Evolutionary conservation across 2,329 filamentous ascomycete genomes (phyloP).

Genomic region (Colletotrichum magnum): DNA sequence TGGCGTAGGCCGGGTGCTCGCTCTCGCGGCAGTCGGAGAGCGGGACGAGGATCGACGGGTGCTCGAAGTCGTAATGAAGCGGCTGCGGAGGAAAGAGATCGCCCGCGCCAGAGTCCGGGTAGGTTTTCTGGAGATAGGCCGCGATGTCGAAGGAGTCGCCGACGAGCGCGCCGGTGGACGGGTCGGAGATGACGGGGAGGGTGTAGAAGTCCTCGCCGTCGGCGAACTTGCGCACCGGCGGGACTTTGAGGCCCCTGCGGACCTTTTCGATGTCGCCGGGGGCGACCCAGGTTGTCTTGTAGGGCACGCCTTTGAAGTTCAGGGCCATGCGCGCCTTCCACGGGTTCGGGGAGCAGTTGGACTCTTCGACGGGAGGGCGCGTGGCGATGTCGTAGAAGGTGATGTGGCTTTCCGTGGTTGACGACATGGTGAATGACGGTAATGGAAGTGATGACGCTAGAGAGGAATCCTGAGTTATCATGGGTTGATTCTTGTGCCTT

Average conservation of each 20-base stretch:
- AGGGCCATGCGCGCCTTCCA: constrained; percentile 55
- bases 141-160: too few relatives aligned
- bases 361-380: constrained; percentile 47
- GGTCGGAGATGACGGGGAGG: constrained; percentile 63
- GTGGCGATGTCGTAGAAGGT: constrained; percentile 60
- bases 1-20: too few relatives aligned
- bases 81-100: too few relatives aligned
- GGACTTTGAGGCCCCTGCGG: too few relatives aligned
- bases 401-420: constrained; percentile 44
- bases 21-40: too few relatives aligned
- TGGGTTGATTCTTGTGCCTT: not conserved
- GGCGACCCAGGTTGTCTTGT: constrained; percentile 26
- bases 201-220: constrained; percentile 43
- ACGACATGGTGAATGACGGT: constrained; percentile 32
- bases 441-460: not conserved
- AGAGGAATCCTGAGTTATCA: not conserved
- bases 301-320: constrained; percentile 57
- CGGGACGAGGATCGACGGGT: too few relatives aligned
- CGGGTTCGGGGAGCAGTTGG: constrained; percentile 48
- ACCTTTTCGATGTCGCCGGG: too few relatives aligned
- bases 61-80: too few relatives aligned
- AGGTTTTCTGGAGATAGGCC: too few relatives aligned
- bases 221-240: too few relatives aligned
- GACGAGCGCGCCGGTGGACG: too few relatives aligned
- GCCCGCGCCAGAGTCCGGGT: too few relatives aligned